A percentile compares a stretch with the other conserved stretches of the same genome.
Evolutionary conservation across 108 stramenopile species (phyloP).

Genomic region (Mediolabrus comicus): DNA sequence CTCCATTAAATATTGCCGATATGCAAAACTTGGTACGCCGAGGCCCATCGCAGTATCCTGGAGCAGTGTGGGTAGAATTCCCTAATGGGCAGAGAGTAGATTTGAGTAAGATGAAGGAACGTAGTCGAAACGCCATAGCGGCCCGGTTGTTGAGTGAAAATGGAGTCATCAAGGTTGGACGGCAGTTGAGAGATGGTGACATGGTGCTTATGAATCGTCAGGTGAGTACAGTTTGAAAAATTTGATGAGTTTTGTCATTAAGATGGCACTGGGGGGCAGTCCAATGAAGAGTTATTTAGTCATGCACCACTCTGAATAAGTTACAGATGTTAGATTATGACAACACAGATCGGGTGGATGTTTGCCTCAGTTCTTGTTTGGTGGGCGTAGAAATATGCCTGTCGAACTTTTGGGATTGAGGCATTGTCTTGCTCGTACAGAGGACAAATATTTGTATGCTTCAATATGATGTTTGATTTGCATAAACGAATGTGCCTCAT

Average conservation of each 20-base stretch:
- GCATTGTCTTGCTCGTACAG: slow-evolving; percentile 47
- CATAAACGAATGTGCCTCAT: background rate
- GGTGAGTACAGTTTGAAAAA: slow-evolving; percentile 50
- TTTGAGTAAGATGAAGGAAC: slow-evolving; percentile 84
- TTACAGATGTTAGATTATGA: slow-evolving; percentile 83
- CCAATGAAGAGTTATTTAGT: slow-evolving; percentile 78
- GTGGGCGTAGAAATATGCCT: slow-evolving; percentile 70
- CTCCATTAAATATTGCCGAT: slow-evolving; percentile 87
- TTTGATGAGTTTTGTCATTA: background rate
- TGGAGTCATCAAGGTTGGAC: slow-evolving; percentile 89
- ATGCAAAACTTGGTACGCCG: slow-evolving; percentile 87
- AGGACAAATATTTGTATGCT: slow-evolving; percentile 34
- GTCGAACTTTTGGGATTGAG: slow-evolving; percentile 23
- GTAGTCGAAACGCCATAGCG: slow-evolving; percentile 83
- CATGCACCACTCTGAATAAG: slow-evolving; percentile 92
- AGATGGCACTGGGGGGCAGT: background rate
- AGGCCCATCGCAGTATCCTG: slow-evolving; percentile 91
- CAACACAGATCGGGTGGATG: slow-evolving; percentile 46
- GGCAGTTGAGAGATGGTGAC: slow-evolving; percentile 96
- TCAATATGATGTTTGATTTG: background rate
- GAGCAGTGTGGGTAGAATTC: slow-evolving; percentile 95
- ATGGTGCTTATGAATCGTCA: slow-evolving; percentile 97
- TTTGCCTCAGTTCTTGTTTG: slow-evolving; percentile 14
- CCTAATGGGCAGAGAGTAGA: slow-evolving; percentile 85
- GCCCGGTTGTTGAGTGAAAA: slow-evolving; percentile 69